These are phyloP conservation scores for Murraya koenigii DNA, from an alignment of 345 rosid species.

Conservation along the genomic window DNA sequence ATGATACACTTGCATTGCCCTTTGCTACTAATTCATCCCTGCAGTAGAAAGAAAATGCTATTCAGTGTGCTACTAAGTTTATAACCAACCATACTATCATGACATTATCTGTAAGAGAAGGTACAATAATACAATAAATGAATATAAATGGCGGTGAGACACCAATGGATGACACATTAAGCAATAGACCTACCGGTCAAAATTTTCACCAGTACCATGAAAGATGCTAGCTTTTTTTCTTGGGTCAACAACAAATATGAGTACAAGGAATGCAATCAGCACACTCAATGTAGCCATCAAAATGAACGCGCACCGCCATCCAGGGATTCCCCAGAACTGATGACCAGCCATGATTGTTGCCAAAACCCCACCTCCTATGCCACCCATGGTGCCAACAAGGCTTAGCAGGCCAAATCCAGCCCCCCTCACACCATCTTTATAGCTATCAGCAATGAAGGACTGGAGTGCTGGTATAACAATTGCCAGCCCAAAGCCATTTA, in stretches of 20 bases:
- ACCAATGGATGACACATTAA: neutral
- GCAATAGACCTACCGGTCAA: slow-evolving; percentile 32
- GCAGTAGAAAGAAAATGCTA: slow-evolving; percentile 20
- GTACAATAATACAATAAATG: neutral
- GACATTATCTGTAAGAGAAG: neutral
- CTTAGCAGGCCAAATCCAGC: slow-evolving; percentile 83
- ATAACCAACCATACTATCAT: neutral
- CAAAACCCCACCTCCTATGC: slow-evolving; percentile 93
- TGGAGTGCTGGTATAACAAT: slow-evolving; percentile 97
- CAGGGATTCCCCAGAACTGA: slow-evolving; percentile 62
- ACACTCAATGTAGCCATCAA: slow-evolving; percentile 80
- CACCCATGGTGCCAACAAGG: slow-evolving; percentile 83
- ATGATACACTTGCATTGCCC: slow-evolving; percentile 32
- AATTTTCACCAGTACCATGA: slow-evolving; percentile 13
- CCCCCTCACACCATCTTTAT: slow-evolving; percentile 76
- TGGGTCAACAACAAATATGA: slow-evolving; percentile 72
- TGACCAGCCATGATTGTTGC: slow-evolving; percentile 96
- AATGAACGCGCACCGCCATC: slow-evolving; percentile 95
- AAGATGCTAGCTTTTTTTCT: slow-evolving; percentile 29
- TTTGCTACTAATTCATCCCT: slow-evolving; percentile 56
- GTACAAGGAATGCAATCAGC: slow-evolving; percentile 76
- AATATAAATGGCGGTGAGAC: neutral
- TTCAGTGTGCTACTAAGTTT: neutral
- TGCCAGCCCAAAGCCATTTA: slow-evolving; percentile 92
- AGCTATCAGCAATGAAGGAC: slow-evolving; percentile 95